Base-by-base conservation (phyloP, 2,329 filamentous ascomycete species). In the Didymella segeticola region DNA sequence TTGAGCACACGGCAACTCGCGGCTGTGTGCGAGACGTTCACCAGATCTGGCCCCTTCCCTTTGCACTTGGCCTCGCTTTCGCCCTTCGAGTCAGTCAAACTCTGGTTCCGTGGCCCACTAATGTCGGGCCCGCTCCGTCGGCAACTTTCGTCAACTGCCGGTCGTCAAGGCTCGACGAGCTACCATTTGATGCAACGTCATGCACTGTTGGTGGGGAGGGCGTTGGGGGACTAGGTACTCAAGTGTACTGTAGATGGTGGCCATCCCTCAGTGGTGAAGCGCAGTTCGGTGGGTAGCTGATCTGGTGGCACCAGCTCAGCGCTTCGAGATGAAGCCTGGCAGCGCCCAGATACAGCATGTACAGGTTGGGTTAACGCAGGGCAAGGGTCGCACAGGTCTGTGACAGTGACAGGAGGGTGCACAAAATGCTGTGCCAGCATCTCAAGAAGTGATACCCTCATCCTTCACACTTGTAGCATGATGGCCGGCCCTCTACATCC, bases 101-200 rank as follows among this genome's bases (percentile, higher is more conserved):
- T 50, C 25, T 50, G 33, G 31, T 36, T 27, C 30, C 38, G 29
- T 41, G 17, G 37, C 43, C 47, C 41, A 38, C 39, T 37, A 19
- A 15, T n/a, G 30, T 38, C 19, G 39, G 39, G 19, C 30, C 37
- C 47, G 47, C 47, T 45, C 39, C 33, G 20, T 26, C 48, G 41
- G 41, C 26, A 27, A 23, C 31, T 39, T 12, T 33, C 41, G 31
- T 30, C 15, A 17, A 19, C n/a, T 29, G 19, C 33, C 22, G 17
- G 19, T 25, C 41, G 33, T 38, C n/a, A 17, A 17, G 4, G 30
- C 31, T 20, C n/a, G 20, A 39, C 17, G 31, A 37, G 27, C 47
- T 51, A 51, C n/a, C n/a, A n/a, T n/a, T n/a, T 45, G 39, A 51
- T 51, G 47, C 33, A 51, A 45, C 3, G n/a, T 8, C 8, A 17